phyloP scores from a whole-genome alignment of 768 basidiomycete genomes.

The Ramaria sp. region DNA sequence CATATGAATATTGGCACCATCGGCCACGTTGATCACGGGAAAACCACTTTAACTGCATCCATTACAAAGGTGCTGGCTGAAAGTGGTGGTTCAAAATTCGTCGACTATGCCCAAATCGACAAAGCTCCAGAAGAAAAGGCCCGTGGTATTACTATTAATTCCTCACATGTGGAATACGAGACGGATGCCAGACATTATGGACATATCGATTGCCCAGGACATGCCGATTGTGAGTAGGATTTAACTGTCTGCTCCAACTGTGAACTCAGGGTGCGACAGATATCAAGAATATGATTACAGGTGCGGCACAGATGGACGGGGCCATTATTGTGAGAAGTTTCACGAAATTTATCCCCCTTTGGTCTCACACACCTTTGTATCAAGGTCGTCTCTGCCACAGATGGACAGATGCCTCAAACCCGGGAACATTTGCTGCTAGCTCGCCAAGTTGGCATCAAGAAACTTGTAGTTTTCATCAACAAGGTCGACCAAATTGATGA shows the following conservation, averaged over 20 bases:
- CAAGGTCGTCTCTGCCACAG: slow-evolving; percentile 83
- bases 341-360: not conserved
- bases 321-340: slow-evolving; percentile 57
- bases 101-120: slow-evolving; percentile 96
- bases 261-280: slow-evolving; percentile 32
- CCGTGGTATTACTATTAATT: slow-evolving; percentile 98
- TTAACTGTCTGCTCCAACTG: slow-evolving; percentile 9
- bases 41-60: slow-evolving; percentile 92
- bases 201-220: slow-evolving; percentile 96
- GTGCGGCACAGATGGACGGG: slow-evolving; percentile 96
- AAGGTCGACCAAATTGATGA: slow-evolving; percentile 96
- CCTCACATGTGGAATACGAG: slow-evolving; percentile 98
- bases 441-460: slow-evolving; percentile 96
- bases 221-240: slow-evolving; percentile 74
- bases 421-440: slow-evolving; percentile 96
- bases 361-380: not conserved
- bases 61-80: slow-evolving; percentile 89
- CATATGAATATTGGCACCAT: slow-evolving; percentile 97
- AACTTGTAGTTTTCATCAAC: slow-evolving; percentile 98
- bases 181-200: slow-evolving; percentile 85
- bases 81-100: slow-evolving; percentile 69
- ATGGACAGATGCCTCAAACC: slow-evolving; percentile 99
- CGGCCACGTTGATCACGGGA: slow-evolving; percentile 97
- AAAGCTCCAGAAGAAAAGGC: slow-evolving; percentile 99
- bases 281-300: slow-evolving; percentile 99